Base-by-base conservation (phyloP, 1,284 basidiomycete species). In the Malassezia dermatis region DNA sequence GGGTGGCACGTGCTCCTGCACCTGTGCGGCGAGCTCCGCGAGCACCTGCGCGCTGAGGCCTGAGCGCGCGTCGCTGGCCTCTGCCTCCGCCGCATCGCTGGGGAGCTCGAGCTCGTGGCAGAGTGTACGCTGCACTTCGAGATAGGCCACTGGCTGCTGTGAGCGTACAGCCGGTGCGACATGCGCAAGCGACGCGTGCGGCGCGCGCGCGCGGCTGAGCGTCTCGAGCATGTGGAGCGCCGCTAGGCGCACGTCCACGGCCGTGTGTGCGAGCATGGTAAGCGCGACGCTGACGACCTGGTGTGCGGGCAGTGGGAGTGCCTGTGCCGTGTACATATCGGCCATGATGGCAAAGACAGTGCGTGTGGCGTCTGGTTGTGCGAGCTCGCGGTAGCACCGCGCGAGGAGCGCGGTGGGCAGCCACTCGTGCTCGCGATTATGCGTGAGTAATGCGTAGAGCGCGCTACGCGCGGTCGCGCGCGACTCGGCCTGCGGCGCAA, bases 291-390 rank as follows among this genome's bases (percentile, higher is more conserved):
- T 90, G n/a, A 84, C 80, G 10, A 83, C 78, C 67, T 93, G 88
- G 27, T 82, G 79, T 64, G 88, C 86, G 8, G 79, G 81, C 72
- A 89, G 85, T 79, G 78, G 65, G 82, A 84, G 51, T 42, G 61
- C 73, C 76, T 75, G 41, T 3, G 79, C 81, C 66, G 84, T 81
- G 30, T 87, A 78, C n/a, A 85, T 80, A 41, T 88, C 85, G 1
- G 82, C 81, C 1, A 91, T 79, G 23, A 86, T 83, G 63, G 86
- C 84, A 66, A 94, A 93, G 75, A 89, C 85, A 24, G 77, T 78
- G 15, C 77, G 73, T 15, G 75, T 67, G 27, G 77, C 75, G 6
- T 67, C 52, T 41, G 76, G 75, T 21, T 77, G 75, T 42, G 78
- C 78, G 4, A 76, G 71, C 53, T 79, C 78, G 26, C 87, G 83